phyloP scores from a whole-genome alignment of 225 moss, liverwort and hornwort species.

The Marchantia polymorpha region DNA sequence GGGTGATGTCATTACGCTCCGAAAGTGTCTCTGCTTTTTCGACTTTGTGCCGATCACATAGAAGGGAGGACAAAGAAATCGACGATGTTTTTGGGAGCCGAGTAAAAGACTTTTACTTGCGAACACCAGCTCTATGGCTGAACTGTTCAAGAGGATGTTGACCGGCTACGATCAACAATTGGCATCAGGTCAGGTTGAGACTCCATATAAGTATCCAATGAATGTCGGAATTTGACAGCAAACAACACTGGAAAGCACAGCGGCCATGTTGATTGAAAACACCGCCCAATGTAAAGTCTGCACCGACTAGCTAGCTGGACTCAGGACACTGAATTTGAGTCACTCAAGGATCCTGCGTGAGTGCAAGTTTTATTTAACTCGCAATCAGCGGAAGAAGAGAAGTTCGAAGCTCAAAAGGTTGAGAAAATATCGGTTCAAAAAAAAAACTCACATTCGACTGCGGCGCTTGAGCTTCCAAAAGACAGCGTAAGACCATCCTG shows the following conservation, averaged over 20 bases:
- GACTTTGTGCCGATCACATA: too few relatives aligned
- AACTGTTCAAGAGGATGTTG: too few relatives aligned
- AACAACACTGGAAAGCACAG: neutral
- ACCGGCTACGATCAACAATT: neutral
- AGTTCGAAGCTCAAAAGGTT: neutral
- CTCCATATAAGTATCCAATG: neutral
- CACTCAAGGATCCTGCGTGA: neutral
- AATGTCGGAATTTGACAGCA: neutral
- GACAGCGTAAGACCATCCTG: slow-evolving; percentile 37
- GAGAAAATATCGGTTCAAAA: too few relatives aligned
- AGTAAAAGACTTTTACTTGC: too few relatives aligned
- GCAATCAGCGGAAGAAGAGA: neutral
- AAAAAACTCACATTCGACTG: slow-evolving; percentile 25
- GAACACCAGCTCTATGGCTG: too few relatives aligned
- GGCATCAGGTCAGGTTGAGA: neutral
- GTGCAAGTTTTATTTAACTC: neutral
- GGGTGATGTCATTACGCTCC: too few relatives aligned
- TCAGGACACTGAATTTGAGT: neutral
- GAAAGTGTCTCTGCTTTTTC: too few relatives aligned
- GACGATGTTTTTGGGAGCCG: too few relatives aligned
- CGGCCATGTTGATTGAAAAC: neutral
- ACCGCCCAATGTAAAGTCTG: neutral
- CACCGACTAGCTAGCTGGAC: too few relatives aligned
- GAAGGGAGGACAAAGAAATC: too few relatives aligned
- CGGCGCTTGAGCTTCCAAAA: slow-evolving; percentile 41